Evolutionary conservation across 2,329 filamentous ascomycete species (phyloP).

Genomic region (Paraphoma sp.): DNA sequence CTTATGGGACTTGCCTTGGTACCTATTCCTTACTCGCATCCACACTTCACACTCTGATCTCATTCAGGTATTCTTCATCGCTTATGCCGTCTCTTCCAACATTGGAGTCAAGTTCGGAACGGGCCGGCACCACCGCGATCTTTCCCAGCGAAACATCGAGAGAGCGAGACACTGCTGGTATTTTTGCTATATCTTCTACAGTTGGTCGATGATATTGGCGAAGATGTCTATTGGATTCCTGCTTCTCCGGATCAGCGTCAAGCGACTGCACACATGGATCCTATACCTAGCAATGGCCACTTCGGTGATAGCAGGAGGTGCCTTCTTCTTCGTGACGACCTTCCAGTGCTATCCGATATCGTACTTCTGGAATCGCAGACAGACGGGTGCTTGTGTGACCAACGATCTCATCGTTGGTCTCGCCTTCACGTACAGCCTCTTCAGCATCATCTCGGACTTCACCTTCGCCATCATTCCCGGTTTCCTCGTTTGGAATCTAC

Average conservation of each 20-base stretch:
- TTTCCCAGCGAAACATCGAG: slow-evolving; percentile 23
- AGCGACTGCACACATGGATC: slow-evolving; percentile 41
- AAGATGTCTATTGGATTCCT: slow-evolving; percentile 45
- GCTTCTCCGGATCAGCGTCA: slow-evolving; percentile 39
- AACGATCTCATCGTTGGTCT: slow-evolving; percentile 48
- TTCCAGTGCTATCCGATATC: slow-evolving; percentile 60
- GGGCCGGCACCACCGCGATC: slow-evolving; percentile 35
- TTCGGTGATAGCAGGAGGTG: slow-evolving; percentile 43
- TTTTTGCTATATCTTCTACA: slow-evolving; percentile 44
- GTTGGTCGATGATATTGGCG: slow-evolving; percentile 38
- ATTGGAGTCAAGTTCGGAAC: slow-evolving; percentile 40
- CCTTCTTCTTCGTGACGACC: slow-evolving; percentile 55
- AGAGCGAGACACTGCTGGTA: slow-evolving; percentile 40
- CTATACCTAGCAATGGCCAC: slow-evolving; percentile 48
- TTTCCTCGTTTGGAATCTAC: slow-evolving; percentile 58
- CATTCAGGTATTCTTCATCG: slow-evolving; percentile 29
- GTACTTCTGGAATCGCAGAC: slow-evolving; percentile 56
- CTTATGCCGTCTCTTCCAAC: slow-evolving; percentile 33
- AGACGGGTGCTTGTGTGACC: slow-evolving; percentile 52
- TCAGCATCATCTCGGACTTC: slow-evolving; percentile 58
- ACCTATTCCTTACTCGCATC: neutral
- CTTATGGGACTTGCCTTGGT: slow-evolving; percentile 43
- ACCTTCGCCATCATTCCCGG: slow-evolving; percentile 58
- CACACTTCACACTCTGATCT: slow-evolving; percentile 2
- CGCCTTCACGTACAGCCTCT: slow-evolving; percentile 55